phyloP scores from a whole-genome alignment of 2,329 filamentous ascomycete species.

The Leptographium lundbergii region DNA sequence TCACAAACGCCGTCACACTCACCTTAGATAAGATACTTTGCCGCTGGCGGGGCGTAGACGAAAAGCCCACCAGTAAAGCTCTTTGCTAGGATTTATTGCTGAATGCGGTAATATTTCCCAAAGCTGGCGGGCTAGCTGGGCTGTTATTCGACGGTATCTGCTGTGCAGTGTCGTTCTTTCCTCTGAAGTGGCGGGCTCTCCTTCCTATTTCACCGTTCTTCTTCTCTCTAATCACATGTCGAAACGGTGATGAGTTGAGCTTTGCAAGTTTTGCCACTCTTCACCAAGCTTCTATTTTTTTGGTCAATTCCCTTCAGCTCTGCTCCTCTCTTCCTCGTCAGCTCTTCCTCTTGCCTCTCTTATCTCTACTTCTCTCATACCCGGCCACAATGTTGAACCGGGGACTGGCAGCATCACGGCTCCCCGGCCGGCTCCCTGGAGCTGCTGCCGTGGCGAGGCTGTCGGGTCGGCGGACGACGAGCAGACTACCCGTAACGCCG shows the following conservation, averaged over 20 bases:
- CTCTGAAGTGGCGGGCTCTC: not conserved
- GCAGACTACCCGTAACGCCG: not conserved
- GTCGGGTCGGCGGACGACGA: not conserved
- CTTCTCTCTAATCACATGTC: not conserved
- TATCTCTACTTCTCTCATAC: not conserved
- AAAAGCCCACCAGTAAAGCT: not conserved
- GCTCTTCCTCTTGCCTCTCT: not conserved
- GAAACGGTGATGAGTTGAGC: not conserved
- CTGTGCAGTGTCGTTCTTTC: not conserved
- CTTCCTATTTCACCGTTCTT: not conserved
- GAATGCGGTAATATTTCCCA: slow-evolving; percentile 1
- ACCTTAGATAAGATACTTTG: not conserved
- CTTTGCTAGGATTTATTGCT: not conserved
- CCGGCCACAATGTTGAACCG: not conserved
- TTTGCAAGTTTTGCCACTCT: not conserved
- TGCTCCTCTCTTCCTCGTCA: no score
- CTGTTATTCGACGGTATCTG: not conserved
- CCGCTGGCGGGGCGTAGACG: not conserved
- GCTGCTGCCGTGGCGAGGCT: not conserved
- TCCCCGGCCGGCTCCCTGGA: not conserved
- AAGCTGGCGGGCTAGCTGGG: not conserved
- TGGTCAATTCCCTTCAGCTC: no score
- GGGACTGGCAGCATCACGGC: not conserved
- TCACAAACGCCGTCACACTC: not conserved
- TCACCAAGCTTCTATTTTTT: not conserved